Evolutionary conservation across 2,329 filamentous ascomycete species (phyloP).

Genomic region (Chalara sp.): DNA sequence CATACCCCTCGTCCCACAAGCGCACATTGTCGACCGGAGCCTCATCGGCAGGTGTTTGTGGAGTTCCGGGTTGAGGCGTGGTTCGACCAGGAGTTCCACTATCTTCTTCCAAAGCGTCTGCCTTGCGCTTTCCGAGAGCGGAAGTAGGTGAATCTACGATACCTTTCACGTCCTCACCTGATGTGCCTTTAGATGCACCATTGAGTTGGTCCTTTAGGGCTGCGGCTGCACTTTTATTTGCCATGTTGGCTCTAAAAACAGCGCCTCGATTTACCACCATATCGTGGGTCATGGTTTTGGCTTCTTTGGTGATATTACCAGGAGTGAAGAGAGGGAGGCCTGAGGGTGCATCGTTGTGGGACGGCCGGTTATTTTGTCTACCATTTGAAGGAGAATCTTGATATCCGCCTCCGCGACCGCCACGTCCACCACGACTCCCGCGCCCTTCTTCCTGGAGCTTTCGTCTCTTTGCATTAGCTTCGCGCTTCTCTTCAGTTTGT

Average conservation of each 20-base stretch:
- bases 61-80: slow-evolving; percentile 44
- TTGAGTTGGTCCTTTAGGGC: slow-evolving; percentile 72
- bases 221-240: slow-evolving; percentile 92
- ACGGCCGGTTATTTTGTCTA: slow-evolving; percentile 15
- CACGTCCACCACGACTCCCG: slow-evolving; percentile 22
- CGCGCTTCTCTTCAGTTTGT: slow-evolving; percentile 76
- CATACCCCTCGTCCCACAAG: slow-evolving; percentile 93
- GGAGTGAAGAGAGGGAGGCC: slow-evolving; percentile 52
- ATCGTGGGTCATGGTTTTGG: slow-evolving; percentile 69
- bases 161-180: slow-evolving; percentile 6
- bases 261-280: slow-evolving; percentile 74
- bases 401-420: slow-evolving; percentile 20
- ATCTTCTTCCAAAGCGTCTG: slow-evolving; percentile 56
- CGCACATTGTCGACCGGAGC: slow-evolving; percentile 73
- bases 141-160: slow-evolving; percentile 34
- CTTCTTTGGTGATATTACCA: slow-evolving; percentile 46
- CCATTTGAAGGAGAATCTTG: slow-evolving; percentile 23
- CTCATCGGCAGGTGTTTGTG: slow-evolving; percentile 47
- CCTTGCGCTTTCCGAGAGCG: slow-evolving; percentile 69
- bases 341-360: slow-evolving; percentile 27
- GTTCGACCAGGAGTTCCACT: slow-evolving; percentile 52
- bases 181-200: slow-evolving; percentile 19
- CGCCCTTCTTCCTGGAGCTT: slow-evolving; percentile 59
- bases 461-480: slow-evolving; percentile 71
- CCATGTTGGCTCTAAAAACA: slow-evolving; percentile 62